Conservation (phyloP, 305 asterid genomes). For the Fraxinus sp. region DNA sequence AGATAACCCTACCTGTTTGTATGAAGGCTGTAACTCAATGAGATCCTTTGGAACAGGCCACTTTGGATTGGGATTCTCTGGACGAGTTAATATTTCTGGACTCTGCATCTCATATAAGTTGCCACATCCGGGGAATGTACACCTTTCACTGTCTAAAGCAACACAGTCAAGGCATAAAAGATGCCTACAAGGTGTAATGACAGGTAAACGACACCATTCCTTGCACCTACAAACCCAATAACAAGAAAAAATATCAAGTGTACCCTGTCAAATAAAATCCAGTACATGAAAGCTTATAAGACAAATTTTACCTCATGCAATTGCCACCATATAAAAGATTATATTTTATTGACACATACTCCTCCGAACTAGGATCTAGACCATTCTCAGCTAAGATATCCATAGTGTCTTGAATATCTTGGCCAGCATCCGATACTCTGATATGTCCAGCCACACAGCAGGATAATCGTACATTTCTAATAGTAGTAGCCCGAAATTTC, state of each 20-base stretch:
- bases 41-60: constrained; percentile 99
- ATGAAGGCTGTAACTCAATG: constrained; percentile 96
- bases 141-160: constrained; percentile 79
- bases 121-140: constrained; percentile 82
- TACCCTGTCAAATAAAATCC: constrained; percentile 24
- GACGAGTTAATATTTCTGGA: constrained; percentile 86
- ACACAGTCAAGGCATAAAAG: constrained; percentile 90
- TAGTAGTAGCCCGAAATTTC: constrained; percentile 82
- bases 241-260: constrained; percentile 27
- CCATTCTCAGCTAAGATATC: constrained; percentile 66
- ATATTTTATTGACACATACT: constrained; percentile 59
- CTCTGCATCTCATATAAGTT: constrained; percentile 87
- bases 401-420: constrained; percentile 98
- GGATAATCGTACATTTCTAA: constrained; percentile 84
- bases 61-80: constrained; percentile 95
- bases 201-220: constrained; percentile 95
- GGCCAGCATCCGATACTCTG: constrained; percentile 79
- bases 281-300: constrained; percentile 23
- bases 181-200: constrained; percentile 92
- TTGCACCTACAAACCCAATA: constrained; percentile 53
- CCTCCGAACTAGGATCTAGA: constrained; percentile 66
- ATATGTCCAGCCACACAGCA: constrained; percentile 98
- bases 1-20: constrained; percentile 64
- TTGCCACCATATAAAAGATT: constrained; percentile 64
- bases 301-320: constrained; percentile 70